These are phyloP conservation scores for Lactarius sanguifluus DNA, from an alignment of 768 basidiomycete genomes.

Conservation along the genomic window DNA sequence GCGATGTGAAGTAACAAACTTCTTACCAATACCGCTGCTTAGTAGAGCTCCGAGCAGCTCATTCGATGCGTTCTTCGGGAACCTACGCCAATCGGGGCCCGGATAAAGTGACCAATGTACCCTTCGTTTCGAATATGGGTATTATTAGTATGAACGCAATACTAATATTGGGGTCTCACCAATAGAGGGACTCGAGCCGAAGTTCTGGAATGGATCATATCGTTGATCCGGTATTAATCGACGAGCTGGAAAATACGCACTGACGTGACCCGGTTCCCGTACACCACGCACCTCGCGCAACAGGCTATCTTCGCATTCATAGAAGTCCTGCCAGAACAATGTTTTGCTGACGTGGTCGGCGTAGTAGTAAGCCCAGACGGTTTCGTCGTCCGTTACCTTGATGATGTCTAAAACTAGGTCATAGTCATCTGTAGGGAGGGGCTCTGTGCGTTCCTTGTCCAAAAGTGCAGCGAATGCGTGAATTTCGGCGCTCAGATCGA, in stretches of 20 bases:
- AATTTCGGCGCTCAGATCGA: constrained; percentile 3
- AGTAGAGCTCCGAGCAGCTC: constrained; percentile 9
- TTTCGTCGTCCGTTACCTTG: neutral
- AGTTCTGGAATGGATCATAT: neutral
- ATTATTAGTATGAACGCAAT: neutral
- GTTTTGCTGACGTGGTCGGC: constrained; percentile 11
- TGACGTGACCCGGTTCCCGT: constrained; percentile 10
- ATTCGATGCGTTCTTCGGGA: constrained; percentile 1
- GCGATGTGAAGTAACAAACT: neutral
- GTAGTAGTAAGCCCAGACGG: constrained; percentile 15
- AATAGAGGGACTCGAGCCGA: constrained; percentile 19
- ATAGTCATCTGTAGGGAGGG: neutral
- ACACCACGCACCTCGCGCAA: neutral
- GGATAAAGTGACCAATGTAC: constrained; percentile 25
- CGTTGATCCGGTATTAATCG: neutral
- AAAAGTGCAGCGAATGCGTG: neutral
- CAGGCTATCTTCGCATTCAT: neutral
- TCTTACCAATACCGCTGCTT: constrained; percentile 17
- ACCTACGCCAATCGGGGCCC: neutral
- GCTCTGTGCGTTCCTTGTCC: too few species aligned
- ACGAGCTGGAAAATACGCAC: constrained; percentile 9
- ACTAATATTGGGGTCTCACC: neutral
- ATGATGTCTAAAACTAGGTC: constrained; percentile 21
- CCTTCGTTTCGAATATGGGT: neutral
- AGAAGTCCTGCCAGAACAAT: constrained; percentile 11